Evolutionary conservation across 2,329 filamentous ascomycete genomes (phyloP).

Genomic region (Fusarium longipes): DNA sequence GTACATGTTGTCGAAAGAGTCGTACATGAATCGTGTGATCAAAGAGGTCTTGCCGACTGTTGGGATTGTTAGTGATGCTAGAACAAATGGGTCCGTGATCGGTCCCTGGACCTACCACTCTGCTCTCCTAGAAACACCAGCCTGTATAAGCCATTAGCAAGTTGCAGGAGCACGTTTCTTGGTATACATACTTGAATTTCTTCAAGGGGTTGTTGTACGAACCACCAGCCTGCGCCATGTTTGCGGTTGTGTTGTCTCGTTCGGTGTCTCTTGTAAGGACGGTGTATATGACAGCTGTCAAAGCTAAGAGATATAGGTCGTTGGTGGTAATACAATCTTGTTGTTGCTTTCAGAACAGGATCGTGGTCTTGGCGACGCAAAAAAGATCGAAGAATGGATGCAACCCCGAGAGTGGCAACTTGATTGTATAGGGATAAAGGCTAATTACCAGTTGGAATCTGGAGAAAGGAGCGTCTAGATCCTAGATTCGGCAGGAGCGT

Average conservation of each 20-base stretch:
- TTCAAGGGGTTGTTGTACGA: constrained; percentile 99
- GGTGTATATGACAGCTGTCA: constrained; percentile 44
- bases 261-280: constrained; percentile 26
- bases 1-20: constrained; percentile 99
- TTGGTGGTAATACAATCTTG: constrained; percentile 11
- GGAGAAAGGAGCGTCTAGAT: constrained; percentile 46
- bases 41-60: constrained; percentile 97
- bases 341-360: constrained; percentile 7
- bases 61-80: constrained; percentile 43
- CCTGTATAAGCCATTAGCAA: constrained; percentile 61
- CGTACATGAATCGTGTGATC: constrained; percentile 99
- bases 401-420: constrained; percentile 34
- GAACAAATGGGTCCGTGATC: constrained; percentile 32
- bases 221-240: constrained; percentile 84
- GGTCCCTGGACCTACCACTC: constrained; percentile 77
- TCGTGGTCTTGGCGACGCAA: constrained; percentile 2
- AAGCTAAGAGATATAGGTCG: constrained; percentile 30
- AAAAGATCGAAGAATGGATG: constrained; percentile 15
- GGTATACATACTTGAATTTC: constrained; percentile 90
- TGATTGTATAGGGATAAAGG: constrained; percentile 31
- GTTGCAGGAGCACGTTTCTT: not conserved
- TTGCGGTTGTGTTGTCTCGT: constrained; percentile 48
- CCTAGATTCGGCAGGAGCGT: constrained; percentile 46
- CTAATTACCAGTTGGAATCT: constrained; percentile 33
- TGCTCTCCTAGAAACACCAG: constrained; percentile 98